These are phyloP conservation scores for Psophocarpus tetragonolobus DNA, from an alignment of 306 rosid genomes.

Conservation along the genomic window DNA sequence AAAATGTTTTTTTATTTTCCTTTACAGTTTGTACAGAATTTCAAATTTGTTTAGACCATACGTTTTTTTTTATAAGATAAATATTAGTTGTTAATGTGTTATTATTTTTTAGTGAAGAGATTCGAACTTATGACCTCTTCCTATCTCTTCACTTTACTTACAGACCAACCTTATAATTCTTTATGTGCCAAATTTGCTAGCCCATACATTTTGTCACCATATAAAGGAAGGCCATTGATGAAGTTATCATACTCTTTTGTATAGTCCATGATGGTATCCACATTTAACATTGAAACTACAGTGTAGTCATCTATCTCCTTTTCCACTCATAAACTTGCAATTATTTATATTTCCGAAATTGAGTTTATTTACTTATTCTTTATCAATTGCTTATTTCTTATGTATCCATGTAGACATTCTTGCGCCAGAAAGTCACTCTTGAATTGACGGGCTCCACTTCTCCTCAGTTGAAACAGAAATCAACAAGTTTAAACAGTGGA, in stretches of 20 bases:
- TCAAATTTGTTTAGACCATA: background rate
- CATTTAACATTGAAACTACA: background rate
- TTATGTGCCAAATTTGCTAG: too few species aligned
- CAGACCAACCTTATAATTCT: too few species aligned
- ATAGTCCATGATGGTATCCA: background rate
- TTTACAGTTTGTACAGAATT: background rate
- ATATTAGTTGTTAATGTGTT: too few species aligned
- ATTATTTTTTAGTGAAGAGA: too few species aligned
- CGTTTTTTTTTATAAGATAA: too few species aligned
- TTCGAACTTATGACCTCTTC: too few species aligned
- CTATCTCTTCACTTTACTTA: too few species aligned
- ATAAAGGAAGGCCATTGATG: background rate
- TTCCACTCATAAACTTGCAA: background rate
- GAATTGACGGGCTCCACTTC: slow-evolving; percentile 54
- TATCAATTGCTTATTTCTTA: slow-evolving; percentile 32
- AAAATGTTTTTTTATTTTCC: background rate
- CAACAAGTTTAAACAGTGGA: slow-evolving; percentile 35
- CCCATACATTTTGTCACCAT: background rate
- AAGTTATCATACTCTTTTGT: background rate
- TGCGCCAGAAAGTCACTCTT: slow-evolving; percentile 90
- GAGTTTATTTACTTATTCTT: background rate
- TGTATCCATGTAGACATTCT: slow-evolving; percentile 62
- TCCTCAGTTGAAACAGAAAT: slow-evolving; percentile 46
- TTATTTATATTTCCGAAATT: slow-evolving; percentile 11
- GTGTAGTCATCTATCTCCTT: background rate